These are phyloP conservation scores for Populus alba DNA, from an alignment of 345 rosid species.

Conservation along the genomic window DNA sequence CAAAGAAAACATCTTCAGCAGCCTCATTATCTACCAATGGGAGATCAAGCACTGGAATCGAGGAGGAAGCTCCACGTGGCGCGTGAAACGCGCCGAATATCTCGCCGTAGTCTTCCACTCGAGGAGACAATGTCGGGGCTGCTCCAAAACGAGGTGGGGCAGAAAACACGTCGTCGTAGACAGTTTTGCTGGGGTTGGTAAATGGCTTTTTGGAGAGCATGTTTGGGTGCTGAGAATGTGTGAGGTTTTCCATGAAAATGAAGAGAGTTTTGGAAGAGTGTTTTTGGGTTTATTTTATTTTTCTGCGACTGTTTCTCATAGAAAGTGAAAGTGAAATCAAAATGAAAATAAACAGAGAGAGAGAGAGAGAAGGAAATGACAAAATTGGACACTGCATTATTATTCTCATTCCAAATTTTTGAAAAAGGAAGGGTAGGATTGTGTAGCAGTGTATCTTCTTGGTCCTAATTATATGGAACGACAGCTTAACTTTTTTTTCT, in stretches of 20 bases:
- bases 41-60: conserved; percentile 91
- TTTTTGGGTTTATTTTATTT: conserved; percentile 27
- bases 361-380: conserved; percentile 22
- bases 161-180: conserved; percentile 76
- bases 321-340: background rate
- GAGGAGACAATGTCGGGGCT: conserved; percentile 62
- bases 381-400: conserved; percentile 21
- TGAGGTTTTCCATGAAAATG: conserved; percentile 59
- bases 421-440: background rate
- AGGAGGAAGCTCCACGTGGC: conserved; percentile 54
- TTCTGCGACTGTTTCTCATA: background rate
- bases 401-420: background rate
- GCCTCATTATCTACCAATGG: conserved; percentile 41
- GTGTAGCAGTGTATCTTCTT: too few relatives aligned
- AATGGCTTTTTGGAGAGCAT: conserved; percentile 26
- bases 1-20: conserved; percentile 47
- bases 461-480: too few relatives aligned
- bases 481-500: too few relatives aligned
- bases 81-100: conserved; percentile 76
- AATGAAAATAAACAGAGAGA: background rate
- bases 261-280: background rate
- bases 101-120: conserved; percentile 77
- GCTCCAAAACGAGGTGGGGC: conserved; percentile 59
- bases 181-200: conserved; percentile 25
- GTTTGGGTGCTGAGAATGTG: conserved; percentile 54